Evolutionary conservation across 306 rosid genomes (phyloP).

Genomic region (Astragalus membranaceus): DNA sequence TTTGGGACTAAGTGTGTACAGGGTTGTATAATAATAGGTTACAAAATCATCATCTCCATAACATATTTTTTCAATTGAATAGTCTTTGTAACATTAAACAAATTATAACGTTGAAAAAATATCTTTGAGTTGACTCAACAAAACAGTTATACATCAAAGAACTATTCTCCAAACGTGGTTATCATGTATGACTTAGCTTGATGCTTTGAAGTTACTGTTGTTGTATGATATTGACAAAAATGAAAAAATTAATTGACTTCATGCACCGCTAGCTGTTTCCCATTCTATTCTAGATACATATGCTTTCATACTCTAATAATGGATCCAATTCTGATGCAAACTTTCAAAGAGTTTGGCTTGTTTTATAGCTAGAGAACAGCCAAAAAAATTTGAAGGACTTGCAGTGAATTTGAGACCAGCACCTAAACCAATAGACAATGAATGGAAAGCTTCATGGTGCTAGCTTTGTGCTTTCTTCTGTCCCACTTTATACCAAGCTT

Average conservation of each 20-base stretch:
- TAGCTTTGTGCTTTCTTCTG: not conserved
- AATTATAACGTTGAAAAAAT: not conserved
- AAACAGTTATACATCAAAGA: not conserved
- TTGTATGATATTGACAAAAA: not conserved
- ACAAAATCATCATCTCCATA: too few relatives aligned
- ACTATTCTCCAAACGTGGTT: not conserved
- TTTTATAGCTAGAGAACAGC: not conserved
- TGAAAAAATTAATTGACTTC: not conserved
- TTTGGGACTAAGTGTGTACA: too few relatives aligned
- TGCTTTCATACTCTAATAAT: not conserved
- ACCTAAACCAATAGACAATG: not conserved
- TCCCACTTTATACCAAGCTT: slow-evolving; percentile 8
- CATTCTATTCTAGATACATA: not conserved
- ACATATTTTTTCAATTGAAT: too few relatives aligned
- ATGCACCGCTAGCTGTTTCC: not conserved
- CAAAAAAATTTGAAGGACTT: not conserved
- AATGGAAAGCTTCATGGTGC: slow-evolving; percentile 24
- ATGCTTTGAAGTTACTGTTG: not conserved
- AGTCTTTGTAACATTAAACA: too few relatives aligned
- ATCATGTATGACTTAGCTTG: not conserved
- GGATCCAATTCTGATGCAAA: not conserved
- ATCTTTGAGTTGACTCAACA: not conserved
- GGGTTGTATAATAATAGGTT: too few relatives aligned
- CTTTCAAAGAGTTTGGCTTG: not conserved
- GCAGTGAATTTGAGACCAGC: not conserved